A percentile compares a stretch with the other conserved stretches of the same genome.
Conservation (phyloP, 2,329 filamentous ascomycete species). For the Xylaria arbuscula region DNA sequence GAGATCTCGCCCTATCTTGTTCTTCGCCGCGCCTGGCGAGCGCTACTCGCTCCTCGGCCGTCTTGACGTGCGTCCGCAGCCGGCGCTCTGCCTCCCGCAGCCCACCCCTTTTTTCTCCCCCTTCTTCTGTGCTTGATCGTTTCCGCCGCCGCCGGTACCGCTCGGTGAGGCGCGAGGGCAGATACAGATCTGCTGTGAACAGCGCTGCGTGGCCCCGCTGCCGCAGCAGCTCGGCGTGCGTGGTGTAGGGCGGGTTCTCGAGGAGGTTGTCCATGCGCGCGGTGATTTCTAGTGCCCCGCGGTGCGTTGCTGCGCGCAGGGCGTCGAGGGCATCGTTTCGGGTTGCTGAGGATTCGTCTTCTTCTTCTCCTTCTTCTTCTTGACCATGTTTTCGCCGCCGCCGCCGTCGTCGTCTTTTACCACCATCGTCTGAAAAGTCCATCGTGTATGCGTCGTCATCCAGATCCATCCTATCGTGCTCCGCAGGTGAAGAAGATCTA, state of each 20-base stretch:
- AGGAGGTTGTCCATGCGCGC: constrained; percentile 77
- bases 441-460: constrained; percentile 35
- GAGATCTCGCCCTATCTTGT: constrained; percentile 51
- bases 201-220: constrained; percentile 79
- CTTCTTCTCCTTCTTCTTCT: constrained; percentile 39
- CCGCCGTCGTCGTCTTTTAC: constrained; percentile 21
- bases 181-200: constrained; percentile 76
- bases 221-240: constrained; percentile 72
- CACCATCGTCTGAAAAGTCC: constrained; percentile 34
- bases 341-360: constrained; percentile 17
- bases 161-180: constrained; percentile 54
- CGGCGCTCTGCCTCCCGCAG: constrained; percentile 41
- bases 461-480: constrained; percentile 39
- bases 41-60: constrained; percentile 47
- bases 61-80: constrained; percentile 29
- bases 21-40: constrained; percentile 50
- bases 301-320: constrained; percentile 64
- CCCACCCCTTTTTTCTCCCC: constrained; percentile 15
- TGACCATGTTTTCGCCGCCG: constrained; percentile 34
- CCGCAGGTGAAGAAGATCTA: constrained; percentile 13
- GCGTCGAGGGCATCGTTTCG: constrained; percentile 52
- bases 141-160: not conserved
- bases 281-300: constrained; percentile 71
- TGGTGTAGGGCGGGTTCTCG: constrained; percentile 75
- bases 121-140: not conserved